Percentiles rank a stretch among this genome's conserved stretches.
These are phyloP conservation scores for Aspergillus sp. DNA, from an alignment of 2,329 filamentous ascomycete species.

Conservation along the genomic window DNA sequence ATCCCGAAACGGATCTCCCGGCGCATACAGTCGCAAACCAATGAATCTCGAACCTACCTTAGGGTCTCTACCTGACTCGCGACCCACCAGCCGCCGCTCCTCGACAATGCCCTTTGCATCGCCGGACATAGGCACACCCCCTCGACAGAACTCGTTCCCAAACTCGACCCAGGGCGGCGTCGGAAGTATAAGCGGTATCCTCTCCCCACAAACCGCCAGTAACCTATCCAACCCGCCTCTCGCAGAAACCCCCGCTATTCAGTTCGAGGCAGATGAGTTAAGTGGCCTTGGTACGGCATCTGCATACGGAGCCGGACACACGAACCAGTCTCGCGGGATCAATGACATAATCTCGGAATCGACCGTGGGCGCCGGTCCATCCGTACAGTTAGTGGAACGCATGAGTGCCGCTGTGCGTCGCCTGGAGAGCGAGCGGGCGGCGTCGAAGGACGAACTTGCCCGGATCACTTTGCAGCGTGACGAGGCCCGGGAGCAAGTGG, in stretches of 20 bases:
- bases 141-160: slow-evolving; percentile 40
- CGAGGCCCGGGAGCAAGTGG: slow-evolving; percentile 85
- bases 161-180: slow-evolving; percentile 10
- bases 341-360: slow-evolving; percentile 84
- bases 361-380: slow-evolving; percentile 81
- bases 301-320: slow-evolving; percentile 29
- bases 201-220: slow-evolving; percentile 22
- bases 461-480: slow-evolving; percentile 79
- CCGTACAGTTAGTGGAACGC: slow-evolving; percentile 87
- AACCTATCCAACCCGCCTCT: slow-evolving; percentile 15
- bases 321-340: slow-evolving; percentile 48
- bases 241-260: slow-evolving; percentile 28
- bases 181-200: background rate
- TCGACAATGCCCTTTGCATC: slow-evolving; percentile 30
- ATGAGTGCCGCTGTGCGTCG: slow-evolving; percentile 91
- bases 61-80: slow-evolving; percentile 30
- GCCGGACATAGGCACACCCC: slow-evolving; percentile 32
- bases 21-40: slow-evolving; percentile 33
- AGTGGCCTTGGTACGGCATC: slow-evolving; percentile 27
- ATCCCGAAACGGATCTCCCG: slow-evolving; percentile 34
- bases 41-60: slow-evolving; percentile 29
- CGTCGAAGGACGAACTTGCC: slow-evolving; percentile 74
- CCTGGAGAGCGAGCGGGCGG: slow-evolving; percentile 84
- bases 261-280: slow-evolving; percentile 43
- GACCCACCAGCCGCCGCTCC: slow-evolving; percentile 33